These are phyloP conservation scores for Apophysomyces variabilis DNA, from an alignment of 371 early-diverging fungal genomes.

Conservation along the genomic window DNA sequence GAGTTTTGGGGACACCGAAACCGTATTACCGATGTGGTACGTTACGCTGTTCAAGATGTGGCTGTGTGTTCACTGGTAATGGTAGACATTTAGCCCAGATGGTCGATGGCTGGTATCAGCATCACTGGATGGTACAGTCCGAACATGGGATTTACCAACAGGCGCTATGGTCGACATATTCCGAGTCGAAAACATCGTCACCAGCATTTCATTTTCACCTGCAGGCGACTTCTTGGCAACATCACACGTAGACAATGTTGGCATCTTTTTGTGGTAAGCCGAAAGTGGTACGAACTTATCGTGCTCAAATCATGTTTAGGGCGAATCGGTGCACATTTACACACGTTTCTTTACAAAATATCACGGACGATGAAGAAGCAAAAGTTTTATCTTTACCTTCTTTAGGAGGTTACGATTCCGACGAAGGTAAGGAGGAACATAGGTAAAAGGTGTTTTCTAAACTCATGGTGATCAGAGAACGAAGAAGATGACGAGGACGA, in stretches of 20 bases:
- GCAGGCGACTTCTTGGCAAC: constrained; percentile 92
- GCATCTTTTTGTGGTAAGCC: constrained; percentile 84
- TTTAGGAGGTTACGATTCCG: constrained; percentile 45
- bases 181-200: constrained; percentile 74
- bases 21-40: constrained; percentile 86
- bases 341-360: constrained; percentile 65
- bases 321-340: constrained; percentile 81
- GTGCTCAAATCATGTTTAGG: constrained; percentile 18
- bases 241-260: constrained; percentile 88
- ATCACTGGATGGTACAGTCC: constrained; percentile 84
- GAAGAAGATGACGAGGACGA: constrained; percentile 32
- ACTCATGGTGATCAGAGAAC: not conserved
- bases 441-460: constrained; percentile 20
- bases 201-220: constrained; percentile 88
- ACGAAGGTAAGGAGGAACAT: constrained; percentile 27
- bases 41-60: not conserved
- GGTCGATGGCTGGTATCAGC: constrained; percentile 91
- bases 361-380: constrained; percentile 64
- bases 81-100: constrained; percentile 85
- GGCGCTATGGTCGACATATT: constrained; percentile 89
- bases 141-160: constrained; percentile 95
- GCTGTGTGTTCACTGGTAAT: not conserved
- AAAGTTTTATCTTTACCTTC: constrained; percentile 57
- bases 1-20: constrained; percentile 88
- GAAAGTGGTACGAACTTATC: not conserved